These are phyloP conservation scores for Populus hybrid DNA, from an alignment of 441 rosid genomes.

Conservation along the genomic window DNA sequence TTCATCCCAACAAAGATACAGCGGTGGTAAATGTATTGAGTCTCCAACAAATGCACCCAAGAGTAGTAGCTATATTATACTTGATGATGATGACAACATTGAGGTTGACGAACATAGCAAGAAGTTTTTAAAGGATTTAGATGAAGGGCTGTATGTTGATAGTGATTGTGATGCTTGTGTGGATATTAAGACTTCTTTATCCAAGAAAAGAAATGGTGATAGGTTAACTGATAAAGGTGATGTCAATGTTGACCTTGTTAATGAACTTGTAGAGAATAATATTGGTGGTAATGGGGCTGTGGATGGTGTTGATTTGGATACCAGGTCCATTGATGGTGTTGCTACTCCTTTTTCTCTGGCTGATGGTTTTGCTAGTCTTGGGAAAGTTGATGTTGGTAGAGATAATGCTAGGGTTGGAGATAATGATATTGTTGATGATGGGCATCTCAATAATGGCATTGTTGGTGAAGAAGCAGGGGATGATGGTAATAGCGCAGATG, in stretches of 20 bases:
- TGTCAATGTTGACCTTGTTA: neutral
- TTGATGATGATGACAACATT: neutral
- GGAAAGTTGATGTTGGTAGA: no score
- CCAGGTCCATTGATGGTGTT: no score
- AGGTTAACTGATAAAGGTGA: neutral
- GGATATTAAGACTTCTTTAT: no score
- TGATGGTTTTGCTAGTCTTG: no score
- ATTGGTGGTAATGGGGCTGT: neutral
- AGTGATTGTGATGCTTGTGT: neutral
- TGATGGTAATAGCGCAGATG: neutral
- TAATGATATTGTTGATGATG: no score
- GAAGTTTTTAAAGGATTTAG: neutral
- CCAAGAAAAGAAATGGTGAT: neutral
- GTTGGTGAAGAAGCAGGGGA: no score
- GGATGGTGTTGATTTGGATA: no score
- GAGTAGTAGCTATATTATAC: neutral
- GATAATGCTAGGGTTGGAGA: no score
- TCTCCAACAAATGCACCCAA: neutral
- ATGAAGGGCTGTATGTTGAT: neutral
- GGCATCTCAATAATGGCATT: neutral
- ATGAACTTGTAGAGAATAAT: neutral
- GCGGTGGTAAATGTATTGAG: neutral
- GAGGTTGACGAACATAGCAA: conserved; percentile 7
- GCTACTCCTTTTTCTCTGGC: no score
- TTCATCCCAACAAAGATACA: no score